Conservation (phyloP, 176 grass and related monocot genomes). For the Carex myosuroides region DNA sequence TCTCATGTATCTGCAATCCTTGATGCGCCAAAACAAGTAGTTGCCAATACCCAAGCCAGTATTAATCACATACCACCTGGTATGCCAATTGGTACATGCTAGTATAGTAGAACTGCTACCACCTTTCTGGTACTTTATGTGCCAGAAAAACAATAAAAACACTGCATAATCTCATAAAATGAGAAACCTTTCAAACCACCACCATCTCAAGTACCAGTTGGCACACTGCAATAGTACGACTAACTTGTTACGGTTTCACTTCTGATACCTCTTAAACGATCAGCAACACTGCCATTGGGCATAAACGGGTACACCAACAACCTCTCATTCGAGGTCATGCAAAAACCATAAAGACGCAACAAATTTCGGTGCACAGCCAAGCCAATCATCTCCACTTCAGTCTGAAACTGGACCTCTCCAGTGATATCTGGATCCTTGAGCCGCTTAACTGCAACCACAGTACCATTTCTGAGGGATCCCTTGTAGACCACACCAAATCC, state of each 20-base stretch:
- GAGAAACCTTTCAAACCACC: neutral
- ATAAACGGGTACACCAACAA: slow-evolving; percentile 96
- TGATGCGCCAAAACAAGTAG: neutral
- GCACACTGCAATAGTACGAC: neutral
- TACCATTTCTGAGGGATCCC: slow-evolving; percentile 70
- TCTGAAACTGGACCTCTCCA: slow-evolving; percentile 92
- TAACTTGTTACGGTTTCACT: neutral
- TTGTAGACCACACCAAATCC: slow-evolving; percentile 97
- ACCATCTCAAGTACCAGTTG: neutral
- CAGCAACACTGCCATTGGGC: slow-evolving; percentile 93
- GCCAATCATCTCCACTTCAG: slow-evolving; percentile 96
- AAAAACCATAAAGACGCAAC: slow-evolving; percentile 88
- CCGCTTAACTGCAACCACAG: slow-evolving; percentile 77
- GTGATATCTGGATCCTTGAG: slow-evolving; percentile 87
- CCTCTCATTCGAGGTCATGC: slow-evolving; percentile 78
- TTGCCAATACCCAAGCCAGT: neutral
- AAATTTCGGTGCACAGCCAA: slow-evolving; percentile 93
- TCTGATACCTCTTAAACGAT: slow-evolving; percentile 74
- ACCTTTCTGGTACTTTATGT: neutral
- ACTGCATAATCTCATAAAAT: neutral
- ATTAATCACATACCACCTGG: neutral
- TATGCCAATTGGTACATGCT: neutral
- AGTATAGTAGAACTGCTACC: neutral
- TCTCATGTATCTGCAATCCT: neutral
- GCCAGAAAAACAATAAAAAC: neutral